Evolutionary conservation across 2,329 filamentous ascomycete genomes (phyloP).

Genomic region (Alternaria hordeiaustralica): DNA sequence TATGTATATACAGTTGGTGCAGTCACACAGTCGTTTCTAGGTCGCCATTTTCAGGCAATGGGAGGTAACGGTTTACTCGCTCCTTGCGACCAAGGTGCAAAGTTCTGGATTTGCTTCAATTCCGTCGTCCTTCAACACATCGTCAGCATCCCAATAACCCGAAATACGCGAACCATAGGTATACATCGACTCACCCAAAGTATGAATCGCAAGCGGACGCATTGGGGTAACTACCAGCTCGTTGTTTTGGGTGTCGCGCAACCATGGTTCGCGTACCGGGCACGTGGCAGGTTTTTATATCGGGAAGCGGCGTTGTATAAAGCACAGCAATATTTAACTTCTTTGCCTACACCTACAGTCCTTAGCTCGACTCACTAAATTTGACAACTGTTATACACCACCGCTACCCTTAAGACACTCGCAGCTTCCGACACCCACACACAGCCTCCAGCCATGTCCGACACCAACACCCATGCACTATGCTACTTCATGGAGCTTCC

Average conservation of each 20-base stretch:
- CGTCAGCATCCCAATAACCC: not conserved
- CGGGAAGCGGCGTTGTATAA: not conserved
- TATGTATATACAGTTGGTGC: not conserved
- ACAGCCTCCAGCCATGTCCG: not conserved
- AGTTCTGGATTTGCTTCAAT: not conserved
- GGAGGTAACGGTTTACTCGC: not conserved
- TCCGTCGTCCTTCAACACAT: not conserved
- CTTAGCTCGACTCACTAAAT: not conserved
- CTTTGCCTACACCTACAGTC: not conserved
- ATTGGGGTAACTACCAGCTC: not conserved
- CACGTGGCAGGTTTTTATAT: not conserved
- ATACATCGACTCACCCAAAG: not conserved
- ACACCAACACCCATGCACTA: not conserved
- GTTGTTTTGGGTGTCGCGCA: not conserved
- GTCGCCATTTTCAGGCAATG: not conserved
- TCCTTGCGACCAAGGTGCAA: not conserved
- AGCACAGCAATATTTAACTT: not conserved
- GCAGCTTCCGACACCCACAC: not conserved
- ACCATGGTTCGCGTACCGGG: not conserved
- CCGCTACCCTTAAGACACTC: not conserved
- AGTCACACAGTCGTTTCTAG: not conserved
- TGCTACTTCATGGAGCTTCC: not conserved
- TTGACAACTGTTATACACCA: not conserved
- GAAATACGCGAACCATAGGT: not conserved
- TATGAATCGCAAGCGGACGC: not conserved